Evolutionary conservation across 768 basidiomycete species (phyloP), one percentile per base, ranked within the genome.

Genomic region (Agaricus subrufescens): DNA sequence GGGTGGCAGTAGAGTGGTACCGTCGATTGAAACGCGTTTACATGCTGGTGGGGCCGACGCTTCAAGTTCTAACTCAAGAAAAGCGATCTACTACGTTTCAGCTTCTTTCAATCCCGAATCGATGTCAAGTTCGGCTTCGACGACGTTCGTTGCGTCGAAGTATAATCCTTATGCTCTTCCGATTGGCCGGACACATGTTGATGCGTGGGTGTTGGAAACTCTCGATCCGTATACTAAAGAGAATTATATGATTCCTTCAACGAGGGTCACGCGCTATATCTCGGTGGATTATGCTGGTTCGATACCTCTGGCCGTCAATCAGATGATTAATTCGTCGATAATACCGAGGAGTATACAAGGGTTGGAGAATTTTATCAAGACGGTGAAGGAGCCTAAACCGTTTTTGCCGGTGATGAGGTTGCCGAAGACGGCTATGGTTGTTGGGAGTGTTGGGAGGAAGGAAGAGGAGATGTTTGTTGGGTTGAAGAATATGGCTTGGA

Each of bases 141-240:
- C 3, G 11, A 34, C 34, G 1, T 91, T 90, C 65, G 76, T 80
- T 23, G 44, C 79, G 1, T 65, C 70, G 6, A 93, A 91, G 66
- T 88, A 90, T 68, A 98, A 98, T 68, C 76, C 91, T 0, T 81
- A 83, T 51, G 64, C 56, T 1, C 77, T 92, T 8, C 91, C 92
- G 0, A 75, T 91, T 14, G 96, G 94, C 2, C 83, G 89, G 12
- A 75, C 93, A 34, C 86, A 90, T 61, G 73, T 99, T 5, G 94
- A 98, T 64, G 96, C 90, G 2, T 99, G 97, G 97, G 85, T 96
- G 31, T 71, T 97, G 63, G 94, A 99, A 74, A 98, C 96, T 3
- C 80, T 98, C 46, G 96, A 98, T 65, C 94, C 95, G 0, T 98
- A 98, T 58, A 89, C 92, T 25, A 87, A 86, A 58, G 94, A 96